A percentile compares a stretch with the other conserved stretches of the same genome.
phyloP scores from a whole-genome alignment of 108 stramenopile species.

The Nitzschia inconspicua region DNA sequence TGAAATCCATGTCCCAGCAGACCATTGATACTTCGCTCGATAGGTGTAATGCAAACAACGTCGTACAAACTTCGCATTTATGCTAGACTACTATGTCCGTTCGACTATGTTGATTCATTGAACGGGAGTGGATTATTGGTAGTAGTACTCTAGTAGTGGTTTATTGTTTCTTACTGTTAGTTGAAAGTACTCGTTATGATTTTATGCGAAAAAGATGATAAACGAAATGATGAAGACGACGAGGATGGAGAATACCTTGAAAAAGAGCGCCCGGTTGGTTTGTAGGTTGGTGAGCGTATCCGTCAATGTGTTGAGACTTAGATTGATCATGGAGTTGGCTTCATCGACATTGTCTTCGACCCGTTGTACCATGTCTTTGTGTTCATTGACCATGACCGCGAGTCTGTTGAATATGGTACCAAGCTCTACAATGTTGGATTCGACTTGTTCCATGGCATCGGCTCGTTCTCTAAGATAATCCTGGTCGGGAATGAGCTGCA shows the following conservation, averaged over 20 bases:
- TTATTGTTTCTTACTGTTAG: not conserved
- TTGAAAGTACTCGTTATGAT: not conserved
- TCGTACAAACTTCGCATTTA: too few relatives aligned
- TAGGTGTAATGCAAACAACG: too few relatives aligned
- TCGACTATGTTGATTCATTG: too few relatives aligned
- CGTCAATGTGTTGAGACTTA: conserved; percentile 69
- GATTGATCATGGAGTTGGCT: conserved; percentile 71
- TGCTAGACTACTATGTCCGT: too few relatives aligned
- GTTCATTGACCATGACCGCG: conserved; percentile 86
- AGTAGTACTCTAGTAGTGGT: not conserved
- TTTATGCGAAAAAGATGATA: conserved; percentile 82
- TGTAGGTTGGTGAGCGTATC: conserved; percentile 77
- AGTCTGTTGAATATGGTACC: conserved; percentile 86
- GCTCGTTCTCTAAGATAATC: conserved; percentile 79
- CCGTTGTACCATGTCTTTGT: conserved; percentile 84
- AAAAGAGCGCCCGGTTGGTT: conserved; percentile 59
- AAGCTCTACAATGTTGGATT: conserved; percentile 82
- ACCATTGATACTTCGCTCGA: too few relatives aligned
- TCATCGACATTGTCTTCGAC: conserved; percentile 92
- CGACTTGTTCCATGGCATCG: conserved; percentile 83
- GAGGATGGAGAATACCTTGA: conserved; percentile 73
- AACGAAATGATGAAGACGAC: conserved; percentile 83
- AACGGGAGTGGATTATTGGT: not conserved
- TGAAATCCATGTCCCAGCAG: too few relatives aligned
- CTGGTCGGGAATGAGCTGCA: conserved; percentile 87